A percentile compares a stretch with the other conserved stretches of the same genome.
phyloP scores from a whole-genome alignment of 306 rosid genomes.

The Senna tora region DNA sequence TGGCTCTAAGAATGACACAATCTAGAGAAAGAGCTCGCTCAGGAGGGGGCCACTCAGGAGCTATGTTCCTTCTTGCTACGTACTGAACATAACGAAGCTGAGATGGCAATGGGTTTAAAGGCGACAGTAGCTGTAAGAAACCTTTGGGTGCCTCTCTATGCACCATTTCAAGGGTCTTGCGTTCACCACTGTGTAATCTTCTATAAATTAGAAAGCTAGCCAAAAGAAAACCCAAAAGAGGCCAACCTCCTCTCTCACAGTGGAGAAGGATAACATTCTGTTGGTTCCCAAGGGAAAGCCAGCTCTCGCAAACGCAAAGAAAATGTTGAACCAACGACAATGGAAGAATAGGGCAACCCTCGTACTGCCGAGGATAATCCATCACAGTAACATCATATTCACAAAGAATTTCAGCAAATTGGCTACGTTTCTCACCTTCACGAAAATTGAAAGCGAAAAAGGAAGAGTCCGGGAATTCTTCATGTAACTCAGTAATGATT shows the following conservation, averaged over 20 bases:
- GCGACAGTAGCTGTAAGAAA: conserved; percentile 77
- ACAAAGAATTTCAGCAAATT: conserved; percentile 66
- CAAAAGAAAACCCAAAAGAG: conserved; percentile 81
- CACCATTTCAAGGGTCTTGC: conserved; percentile 84
- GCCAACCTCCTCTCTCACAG: conserved; percentile 99
- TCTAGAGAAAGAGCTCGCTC: conserved; percentile 92
- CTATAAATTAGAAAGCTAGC: conserved; percentile 73
- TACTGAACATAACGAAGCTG: conserved; percentile 94
- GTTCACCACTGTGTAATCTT: conserved; percentile 76
- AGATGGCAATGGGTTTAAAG: conserved; percentile 90
- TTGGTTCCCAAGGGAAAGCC: conserved; percentile 72
- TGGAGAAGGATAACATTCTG: conserved; percentile 79
- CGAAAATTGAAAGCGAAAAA: conserved; percentile 93
- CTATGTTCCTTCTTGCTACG: conserved; percentile 87
- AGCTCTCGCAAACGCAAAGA: conserved; percentile 85
- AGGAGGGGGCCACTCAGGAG: conserved; percentile 90
- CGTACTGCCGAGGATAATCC: conserved; percentile 95
- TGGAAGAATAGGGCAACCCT: conserved; percentile 91
- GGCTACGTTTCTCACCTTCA: conserved; percentile 81
- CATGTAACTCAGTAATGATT: conserved; percentile 77
- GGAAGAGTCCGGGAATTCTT: conserved; percentile 90
- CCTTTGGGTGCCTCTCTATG: conserved; percentile 96
- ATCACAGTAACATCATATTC: conserved; percentile 80
- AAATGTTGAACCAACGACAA: conserved; percentile 86
- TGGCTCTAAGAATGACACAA: conserved; percentile 83